Evolutionary conservation across 768 basidiomycete genomes (phyloP).

Genomic region (Chalciporus piperatus): DNA sequence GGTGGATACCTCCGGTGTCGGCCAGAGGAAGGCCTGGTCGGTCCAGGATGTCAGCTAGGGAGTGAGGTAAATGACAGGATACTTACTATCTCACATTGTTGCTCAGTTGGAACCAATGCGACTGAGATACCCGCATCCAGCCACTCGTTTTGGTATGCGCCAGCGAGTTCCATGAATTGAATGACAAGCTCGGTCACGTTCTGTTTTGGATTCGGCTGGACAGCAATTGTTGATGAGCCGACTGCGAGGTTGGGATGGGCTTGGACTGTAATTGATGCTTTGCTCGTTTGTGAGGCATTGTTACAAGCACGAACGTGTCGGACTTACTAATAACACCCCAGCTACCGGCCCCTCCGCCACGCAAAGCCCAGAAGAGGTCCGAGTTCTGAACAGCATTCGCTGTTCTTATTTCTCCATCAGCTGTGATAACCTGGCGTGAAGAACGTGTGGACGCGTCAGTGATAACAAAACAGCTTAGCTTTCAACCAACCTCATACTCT

Average conservation of each 20-base stretch:
- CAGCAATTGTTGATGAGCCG: constrained; percentile 1
- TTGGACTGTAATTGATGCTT: constrained; percentile 18
- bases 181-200: constrained; percentile 9
- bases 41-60: neutral
- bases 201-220: constrained; percentile 12
- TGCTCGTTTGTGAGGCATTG: too few relatives aligned
- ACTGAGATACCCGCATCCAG: constrained; percentile 9
- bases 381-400: constrained; percentile 40
- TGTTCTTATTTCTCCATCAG: constrained; percentile 37
- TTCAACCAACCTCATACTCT: constrained; percentile 32
- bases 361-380: constrained; percentile 53
- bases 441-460: neutral
- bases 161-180: constrained; percentile 16
- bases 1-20: constrained; percentile 1
- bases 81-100: neutral
- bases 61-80: neutral
- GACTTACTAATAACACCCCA: constrained; percentile 41
- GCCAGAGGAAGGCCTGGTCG: constrained; percentile 11
- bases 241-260: constrained; percentile 5
- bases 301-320: neutral
- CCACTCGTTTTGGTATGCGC: constrained; percentile 14
- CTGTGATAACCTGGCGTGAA: constrained; percentile 34
- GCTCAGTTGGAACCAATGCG: neutral
- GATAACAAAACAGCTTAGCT: neutral
- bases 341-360: constrained; percentile 51